A percentile compares a stretch with the other conserved stretches of the same genome.
Evolutionary conservation across 495 filamentous ascomycete genomes (phyloP).

Genomic region (Penicillium cosmopolitanum): DNA sequence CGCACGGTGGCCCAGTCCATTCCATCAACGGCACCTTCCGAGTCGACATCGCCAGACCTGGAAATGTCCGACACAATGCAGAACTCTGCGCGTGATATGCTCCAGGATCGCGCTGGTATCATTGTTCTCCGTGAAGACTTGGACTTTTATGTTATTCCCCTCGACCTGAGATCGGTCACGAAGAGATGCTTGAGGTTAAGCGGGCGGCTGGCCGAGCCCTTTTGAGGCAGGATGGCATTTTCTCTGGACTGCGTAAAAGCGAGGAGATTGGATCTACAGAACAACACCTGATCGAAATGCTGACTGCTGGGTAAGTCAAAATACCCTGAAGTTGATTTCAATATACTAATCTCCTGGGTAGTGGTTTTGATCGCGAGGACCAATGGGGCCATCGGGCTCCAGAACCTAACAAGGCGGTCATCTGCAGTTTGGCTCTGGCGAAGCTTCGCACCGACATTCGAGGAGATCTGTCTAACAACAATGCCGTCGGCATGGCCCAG

Average conservation of each 20-base stretch:
- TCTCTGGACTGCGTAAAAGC: slow-evolving; percentile 90
- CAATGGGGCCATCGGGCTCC: slow-evolving; percentile 93
- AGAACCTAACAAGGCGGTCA: slow-evolving; percentile 97
- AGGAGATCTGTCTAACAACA: slow-evolving; percentile 74
- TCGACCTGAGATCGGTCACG: slow-evolving; percentile 75
- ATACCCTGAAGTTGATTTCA: not conserved
- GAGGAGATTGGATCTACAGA: slow-evolving; percentile 96
- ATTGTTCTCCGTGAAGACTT: slow-evolving; percentile 96
- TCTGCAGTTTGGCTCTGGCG: slow-evolving; percentile 93
- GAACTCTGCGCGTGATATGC: slow-evolving; percentile 73
- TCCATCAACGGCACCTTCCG: slow-evolving; percentile 67
- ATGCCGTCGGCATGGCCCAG: slow-evolving; percentile 96
- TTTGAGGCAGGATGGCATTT: slow-evolving; percentile 91
- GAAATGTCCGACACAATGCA: slow-evolving; percentile 71
- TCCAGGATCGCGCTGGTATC: slow-evolving; percentile 90
- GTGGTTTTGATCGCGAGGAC: slow-evolving; percentile 95
- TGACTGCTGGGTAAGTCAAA: slow-evolving; percentile 88
- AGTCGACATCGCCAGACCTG: slow-evolving; percentile 60
- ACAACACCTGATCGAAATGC: slow-evolving; percentile 98
- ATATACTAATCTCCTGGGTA: slow-evolving; percentile 37
- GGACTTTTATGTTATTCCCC: slow-evolving; percentile 98
- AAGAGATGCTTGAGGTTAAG: slow-evolving; percentile 97
- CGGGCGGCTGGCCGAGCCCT: slow-evolving; percentile 86
- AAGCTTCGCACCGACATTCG: slow-evolving; percentile 90
- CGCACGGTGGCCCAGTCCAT: slow-evolving; percentile 93